Evolutionary conservation across 495 filamentous ascomycete species (phyloP).

Genomic region (Oidiodendron maius): DNA sequence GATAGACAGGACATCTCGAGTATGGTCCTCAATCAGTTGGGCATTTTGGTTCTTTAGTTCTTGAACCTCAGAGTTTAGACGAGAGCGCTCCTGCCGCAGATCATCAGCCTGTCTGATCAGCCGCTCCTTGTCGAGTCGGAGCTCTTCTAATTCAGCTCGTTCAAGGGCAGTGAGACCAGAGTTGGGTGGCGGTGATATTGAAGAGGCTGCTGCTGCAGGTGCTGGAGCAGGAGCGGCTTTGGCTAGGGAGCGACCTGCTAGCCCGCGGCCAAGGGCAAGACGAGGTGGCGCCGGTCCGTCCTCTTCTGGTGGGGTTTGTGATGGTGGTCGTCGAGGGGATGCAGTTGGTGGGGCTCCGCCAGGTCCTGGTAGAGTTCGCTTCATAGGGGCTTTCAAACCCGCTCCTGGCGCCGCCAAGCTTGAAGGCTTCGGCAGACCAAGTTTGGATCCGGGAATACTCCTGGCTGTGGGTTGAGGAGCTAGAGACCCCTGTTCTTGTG

Average conservation of each 20-base stretch:
- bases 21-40: constrained; percentile 95
- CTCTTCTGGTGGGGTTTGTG: constrained; percentile 37
- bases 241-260: constrained; percentile 80
- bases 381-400: constrained; percentile 62
- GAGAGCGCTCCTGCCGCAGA: constrained; percentile 65
- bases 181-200: constrained; percentile 30
- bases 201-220: constrained; percentile 27
- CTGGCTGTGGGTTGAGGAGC: constrained; percentile 54
- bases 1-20: constrained; percentile 87
- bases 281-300: constrained; percentile 60
- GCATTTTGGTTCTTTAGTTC: constrained; percentile 95
- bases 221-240: constrained; percentile 42
- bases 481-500: constrained; percentile 39
- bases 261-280: constrained; percentile 65
- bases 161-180: constrained; percentile 67
- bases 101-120: constrained; percentile 68
- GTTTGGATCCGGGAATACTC: constrained; percentile 51
- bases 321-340: constrained; percentile 59
- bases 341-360: constrained; percentile 35
- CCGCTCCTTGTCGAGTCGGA: constrained; percentile 75
- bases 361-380: constrained; percentile 47
- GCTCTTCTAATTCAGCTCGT: constrained; percentile 81
- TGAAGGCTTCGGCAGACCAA: constrained; percentile 51
- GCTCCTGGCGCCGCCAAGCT: constrained; percentile 52
- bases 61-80: constrained; percentile 69